Conservation (phyloP, 169 alveolate species). For the Eimeria acervulina region DNA sequence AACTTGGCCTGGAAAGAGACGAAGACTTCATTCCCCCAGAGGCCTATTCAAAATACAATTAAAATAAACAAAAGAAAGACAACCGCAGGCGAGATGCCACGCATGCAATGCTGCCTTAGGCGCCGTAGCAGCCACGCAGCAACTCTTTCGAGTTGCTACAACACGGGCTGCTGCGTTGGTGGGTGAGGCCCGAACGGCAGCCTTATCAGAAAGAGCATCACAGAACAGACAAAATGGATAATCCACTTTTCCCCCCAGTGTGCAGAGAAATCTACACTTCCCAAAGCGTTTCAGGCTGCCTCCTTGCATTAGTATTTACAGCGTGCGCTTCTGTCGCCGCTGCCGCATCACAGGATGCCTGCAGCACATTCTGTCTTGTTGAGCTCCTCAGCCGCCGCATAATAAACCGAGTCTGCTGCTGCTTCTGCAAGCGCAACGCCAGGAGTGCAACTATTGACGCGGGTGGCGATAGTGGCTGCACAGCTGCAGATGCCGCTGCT, state of each 20-base stretch:
- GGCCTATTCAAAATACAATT: constrained; percentile 48
- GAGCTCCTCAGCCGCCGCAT: background rate
- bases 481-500: background rate
- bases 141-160: background rate
- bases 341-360: background rate
- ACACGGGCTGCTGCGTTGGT: no score
- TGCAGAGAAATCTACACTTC: background rate
- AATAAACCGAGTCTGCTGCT: background rate
- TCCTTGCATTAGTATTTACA: background rate
- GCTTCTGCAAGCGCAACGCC: background rate
- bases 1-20: constrained; percentile 75
- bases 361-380: no score
- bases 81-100: background rate
- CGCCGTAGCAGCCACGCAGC: background rate
- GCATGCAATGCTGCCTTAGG: background rate
- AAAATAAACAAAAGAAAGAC: background rate
- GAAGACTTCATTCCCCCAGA: constrained; percentile 80
- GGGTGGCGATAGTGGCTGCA: background rate
- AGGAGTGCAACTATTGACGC: background rate
- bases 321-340: background rate
- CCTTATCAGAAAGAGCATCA: background rate
- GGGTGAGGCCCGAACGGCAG: background rate
- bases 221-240: background rate
- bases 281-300: background rate
- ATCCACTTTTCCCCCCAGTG: background rate